These are phyloP conservation scores for Cochlearia excelsa DNA, from an alignment of 345 rosid species.

Conservation along the genomic window DNA sequence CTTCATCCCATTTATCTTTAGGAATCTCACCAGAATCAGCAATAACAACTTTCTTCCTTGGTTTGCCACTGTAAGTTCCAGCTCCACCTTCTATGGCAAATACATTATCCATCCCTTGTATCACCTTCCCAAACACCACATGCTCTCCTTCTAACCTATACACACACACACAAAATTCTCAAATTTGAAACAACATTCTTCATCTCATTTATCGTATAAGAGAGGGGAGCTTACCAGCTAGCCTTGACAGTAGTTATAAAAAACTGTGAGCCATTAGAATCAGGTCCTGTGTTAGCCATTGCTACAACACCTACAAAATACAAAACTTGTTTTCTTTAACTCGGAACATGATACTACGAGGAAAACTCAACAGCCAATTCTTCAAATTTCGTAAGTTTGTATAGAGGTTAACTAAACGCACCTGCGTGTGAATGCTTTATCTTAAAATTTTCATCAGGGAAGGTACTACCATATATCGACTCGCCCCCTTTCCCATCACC, in stretches of 20 bases:
- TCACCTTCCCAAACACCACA: constrained; percentile 86
- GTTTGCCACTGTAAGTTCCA: constrained; percentile 92
- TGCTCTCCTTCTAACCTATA: constrained; percentile 95
- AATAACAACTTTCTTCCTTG: constrained; percentile 78
- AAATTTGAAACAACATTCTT: not conserved
- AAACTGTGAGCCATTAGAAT: constrained; percentile 96
- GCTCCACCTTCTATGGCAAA: constrained; percentile 95
- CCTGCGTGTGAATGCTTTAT: constrained; percentile 87
- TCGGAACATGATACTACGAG: constrained; percentile 1
- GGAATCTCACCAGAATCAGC: constrained; percentile 89
- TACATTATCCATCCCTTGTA: constrained; percentile 90
- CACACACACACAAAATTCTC: not conserved
- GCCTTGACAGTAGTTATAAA: constrained; percentile 90
- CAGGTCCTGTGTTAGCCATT: constrained; percentile 89
- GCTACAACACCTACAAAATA: constrained; percentile 66
- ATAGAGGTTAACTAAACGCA: constrained; percentile 17
- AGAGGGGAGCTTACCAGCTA: constrained; percentile 63
- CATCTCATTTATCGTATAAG: constrained; percentile 1
- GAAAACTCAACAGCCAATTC: not conserved
- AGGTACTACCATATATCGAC: constrained; percentile 76
- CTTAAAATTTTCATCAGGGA: constrained; percentile 91
- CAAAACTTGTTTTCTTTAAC: constrained; percentile 8
- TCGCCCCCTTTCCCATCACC: constrained; percentile 80
- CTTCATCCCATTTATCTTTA: constrained; percentile 84
- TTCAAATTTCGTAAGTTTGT: constrained; percentile 5